Base-by-base conservation (phyloP, 306 rosid genomes). In the Dalbergia cochinchinensis region DNA sequence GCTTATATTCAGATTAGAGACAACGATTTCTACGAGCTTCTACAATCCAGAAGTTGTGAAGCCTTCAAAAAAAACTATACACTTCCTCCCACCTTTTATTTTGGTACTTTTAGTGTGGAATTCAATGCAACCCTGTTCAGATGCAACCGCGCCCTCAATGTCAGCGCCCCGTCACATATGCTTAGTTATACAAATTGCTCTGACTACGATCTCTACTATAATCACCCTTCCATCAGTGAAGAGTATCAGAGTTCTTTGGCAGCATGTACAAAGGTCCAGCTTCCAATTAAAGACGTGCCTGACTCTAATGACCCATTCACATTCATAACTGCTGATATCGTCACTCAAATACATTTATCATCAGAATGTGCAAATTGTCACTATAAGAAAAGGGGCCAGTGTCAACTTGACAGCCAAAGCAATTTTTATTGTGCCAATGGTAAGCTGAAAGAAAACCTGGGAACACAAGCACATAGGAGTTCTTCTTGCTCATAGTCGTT, bases 241-340 rank as follows among this genome's bases (percentile, higher is more conserved):
- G 15, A 26, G 10, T 0, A 3, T 16, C 11, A 0, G 11, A 37
- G 51, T 19, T 55, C 73, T 55, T 71, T 65, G 39, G 12, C 3
- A 11, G 34, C n/a, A n/a, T 86, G 94, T 70, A 67, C 88, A 6
- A 53, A 8, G n/a, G 55, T 74, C 42, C 8, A 4, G 7, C 87
- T 87, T 71, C 93, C 90, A 5, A 11, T 8, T 55, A 79, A 54
- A 41, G 88, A 83, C 33, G 6, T 71, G 11, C 47, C 85, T 37
- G 80, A 54, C 13, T 3, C 42, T 16, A 0, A 1, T 0, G 66
- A 69, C 37, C 85, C 70, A 4, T 80, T 77, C 39, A 4, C 41
- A 2, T 74, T 83, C 11, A 0, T 87, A 13, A 79, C 78, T 5
- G 79, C 83, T 11, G 78, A 37, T 34, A 11, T 83, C 58, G 0